Evolutionary conservation across 176 grass and related monocot species (phyloP).

Genomic region (Carex cristatella): DNA sequence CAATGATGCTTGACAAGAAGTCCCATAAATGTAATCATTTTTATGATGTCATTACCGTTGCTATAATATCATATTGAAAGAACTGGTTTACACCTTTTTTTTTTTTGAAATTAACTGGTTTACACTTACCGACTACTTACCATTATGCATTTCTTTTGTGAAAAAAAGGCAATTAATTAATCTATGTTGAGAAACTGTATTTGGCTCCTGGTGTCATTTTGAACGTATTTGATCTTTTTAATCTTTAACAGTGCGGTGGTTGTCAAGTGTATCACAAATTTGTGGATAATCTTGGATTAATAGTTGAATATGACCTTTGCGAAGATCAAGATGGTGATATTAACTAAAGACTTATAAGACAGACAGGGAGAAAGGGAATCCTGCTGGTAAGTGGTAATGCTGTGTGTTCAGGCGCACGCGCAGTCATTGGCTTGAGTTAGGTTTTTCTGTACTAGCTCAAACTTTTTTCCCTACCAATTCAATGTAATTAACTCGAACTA

Average conservation of each 20-base stretch:
- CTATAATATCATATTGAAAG: neutral
- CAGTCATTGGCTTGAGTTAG: neutral
- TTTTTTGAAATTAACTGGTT: neutral
- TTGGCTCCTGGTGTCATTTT: neutral
- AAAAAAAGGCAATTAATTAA: neutral
- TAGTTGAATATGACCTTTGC: conserved; percentile 74
- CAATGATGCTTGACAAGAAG: neutral
- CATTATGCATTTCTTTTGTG: neutral
- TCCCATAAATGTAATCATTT: neutral
- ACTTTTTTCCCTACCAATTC: neutral
- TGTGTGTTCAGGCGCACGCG: neutral
- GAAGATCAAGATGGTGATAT: conserved; percentile 32
- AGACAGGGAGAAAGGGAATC: neutral
- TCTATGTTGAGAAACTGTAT: neutral
- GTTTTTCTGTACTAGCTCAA: neutral
- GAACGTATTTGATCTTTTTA: neutral
- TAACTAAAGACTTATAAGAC: conserved; percentile 13
- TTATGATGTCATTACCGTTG: neutral
- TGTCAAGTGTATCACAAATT: conserved; percentile 88
- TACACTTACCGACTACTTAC: neutral
- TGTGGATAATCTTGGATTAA: conserved; percentile 90
- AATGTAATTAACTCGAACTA: neutral
- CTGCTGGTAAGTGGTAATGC: neutral
- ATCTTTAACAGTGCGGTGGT: conserved; percentile 54
- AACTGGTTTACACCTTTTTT: neutral